Conservation (phyloP, 495 filamentous ascomycete genomes). For the Aspergillus sclerotioniger region DNA sequence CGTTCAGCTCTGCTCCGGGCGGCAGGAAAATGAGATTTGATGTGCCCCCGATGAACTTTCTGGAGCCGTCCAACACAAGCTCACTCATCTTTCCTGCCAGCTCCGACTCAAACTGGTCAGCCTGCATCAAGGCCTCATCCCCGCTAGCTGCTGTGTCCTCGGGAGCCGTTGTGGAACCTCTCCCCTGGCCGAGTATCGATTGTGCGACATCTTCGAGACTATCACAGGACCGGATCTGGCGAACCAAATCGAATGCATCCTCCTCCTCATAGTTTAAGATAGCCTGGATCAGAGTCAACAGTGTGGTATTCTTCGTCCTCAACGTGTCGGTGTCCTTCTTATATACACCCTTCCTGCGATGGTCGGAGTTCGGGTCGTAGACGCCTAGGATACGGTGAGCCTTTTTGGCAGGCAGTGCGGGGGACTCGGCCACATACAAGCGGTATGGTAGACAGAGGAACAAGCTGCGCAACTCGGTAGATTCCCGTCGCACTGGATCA, state of each 20-base stretch:
- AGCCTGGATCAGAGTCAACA: slow-evolving; percentile 89
- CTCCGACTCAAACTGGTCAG: slow-evolving; percentile 75
- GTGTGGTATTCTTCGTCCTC: slow-evolving; percentile 81
- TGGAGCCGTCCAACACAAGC: slow-evolving; percentile 83
- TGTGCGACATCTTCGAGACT: slow-evolving; percentile 89
- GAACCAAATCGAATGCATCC: slow-evolving; percentile 75
- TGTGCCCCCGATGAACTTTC: slow-evolving; percentile 91
- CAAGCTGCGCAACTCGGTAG: slow-evolving; percentile 92
- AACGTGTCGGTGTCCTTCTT: slow-evolving; percentile 90
- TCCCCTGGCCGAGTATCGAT: slow-evolving; percentile 61
- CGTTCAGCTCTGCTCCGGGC: slow-evolving; percentile 49
- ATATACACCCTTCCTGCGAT: slow-evolving; percentile 94
- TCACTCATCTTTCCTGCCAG: slow-evolving; percentile 92
- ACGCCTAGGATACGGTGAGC: slow-evolving; percentile 47
- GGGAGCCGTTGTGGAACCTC: slow-evolving; percentile 26
- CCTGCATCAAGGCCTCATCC: slow-evolving; percentile 24
- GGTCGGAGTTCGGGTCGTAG: slow-evolving; percentile 95
- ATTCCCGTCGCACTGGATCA: slow-evolving; percentile 78
- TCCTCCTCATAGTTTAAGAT: slow-evolving; percentile 84
- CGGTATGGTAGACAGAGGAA: slow-evolving; percentile 89
- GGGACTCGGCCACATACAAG: slow-evolving; percentile 33
- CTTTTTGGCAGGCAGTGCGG: not conserved
- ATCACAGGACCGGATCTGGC: slow-evolving; percentile 87
- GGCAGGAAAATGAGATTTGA: slow-evolving; percentile 90
- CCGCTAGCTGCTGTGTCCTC: slow-evolving; percentile 20